Base-by-base conservation (phyloP, 495 filamentous ascomycete species). In the Penicillium chermesinum region DNA sequence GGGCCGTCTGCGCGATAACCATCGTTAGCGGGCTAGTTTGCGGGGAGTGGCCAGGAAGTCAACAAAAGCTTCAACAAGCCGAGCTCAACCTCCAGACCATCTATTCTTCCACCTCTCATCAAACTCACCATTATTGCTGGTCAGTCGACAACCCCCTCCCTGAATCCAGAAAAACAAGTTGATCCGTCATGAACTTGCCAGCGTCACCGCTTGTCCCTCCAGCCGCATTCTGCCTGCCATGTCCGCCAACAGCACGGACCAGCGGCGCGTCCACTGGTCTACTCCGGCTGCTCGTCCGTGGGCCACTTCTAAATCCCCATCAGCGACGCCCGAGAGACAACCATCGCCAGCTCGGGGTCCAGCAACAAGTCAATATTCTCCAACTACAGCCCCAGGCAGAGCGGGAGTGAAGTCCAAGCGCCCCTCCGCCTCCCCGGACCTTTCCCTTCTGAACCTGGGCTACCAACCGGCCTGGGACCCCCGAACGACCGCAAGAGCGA, bases 1-100 rank as follows among this genome's bases (percentile, higher is more conserved):
- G 83, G 21, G 94, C 93, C 52, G 91, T 85, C 93, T 96, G 50
- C 21, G 54, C 21, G 48, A 41, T 41, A 8, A 15, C 41, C 54
- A 17, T 34, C 34, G 48, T 52, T 36, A 53, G 48, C 43, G 21
- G 43, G 57, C n/a, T n/a, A 21, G 27, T 18, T 16, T 38, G 34
- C 37, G 7, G 36, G 22, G 25, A 48, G 50, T 46, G 48, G 38
- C 48, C 50, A 47, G 54, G 50, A 56, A 42, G 36, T 49, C 46
- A 42, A 52, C 19, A 32, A 38, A 20, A 17, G 41, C 15, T 16
- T 7, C 8, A 53, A 42, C 48, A 38, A 43, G 44, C 32, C 35
- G 2, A 49, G 18, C 14, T 32, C 41, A 3, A 35, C 25, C n/a
- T n/a, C n/a, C n/a, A n/a, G n/a, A n/a, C n/a, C n/a, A n/a, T n/a